Evolutionary conservation across 192 early-diverging fungal species (phyloP).

Genomic region (Backusella liffmaniae): DNA sequence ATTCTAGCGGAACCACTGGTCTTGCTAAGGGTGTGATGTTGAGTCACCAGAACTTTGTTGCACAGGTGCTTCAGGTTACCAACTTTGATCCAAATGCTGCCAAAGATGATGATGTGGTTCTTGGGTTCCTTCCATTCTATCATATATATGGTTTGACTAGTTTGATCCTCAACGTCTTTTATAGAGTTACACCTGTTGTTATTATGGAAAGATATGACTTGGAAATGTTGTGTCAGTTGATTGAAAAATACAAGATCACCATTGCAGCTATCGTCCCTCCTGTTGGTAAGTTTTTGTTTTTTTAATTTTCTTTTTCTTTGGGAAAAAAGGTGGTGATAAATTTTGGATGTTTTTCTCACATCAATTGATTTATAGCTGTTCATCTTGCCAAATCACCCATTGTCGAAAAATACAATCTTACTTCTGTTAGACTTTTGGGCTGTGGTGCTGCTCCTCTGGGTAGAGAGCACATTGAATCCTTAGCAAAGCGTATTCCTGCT

Average conservation of each 20-base stretch:
- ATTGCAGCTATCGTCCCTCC: slow-evolving; percentile 67
- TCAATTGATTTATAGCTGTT: slow-evolving; percentile 36
- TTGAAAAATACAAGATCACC: slow-evolving; percentile 72
- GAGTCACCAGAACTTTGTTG: slow-evolving; percentile 34
- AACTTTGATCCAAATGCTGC: slow-evolving; percentile 37
- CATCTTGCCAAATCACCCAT: slow-evolving; percentile 74
- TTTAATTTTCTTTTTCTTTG: neutral
- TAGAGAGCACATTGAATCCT: slow-evolving; percentile 59
- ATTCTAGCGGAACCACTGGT: slow-evolving; percentile 35
- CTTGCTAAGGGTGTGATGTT: slow-evolving; percentile 35
- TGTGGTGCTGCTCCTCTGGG: slow-evolving; percentile 85
- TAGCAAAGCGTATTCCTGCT: slow-evolving; percentile 42
- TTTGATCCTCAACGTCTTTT: slow-evolving; percentile 31
- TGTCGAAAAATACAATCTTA: slow-evolving; percentile 70
- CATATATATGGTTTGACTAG: slow-evolving; percentile 53
- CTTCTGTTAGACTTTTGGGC: slow-evolving; percentile 56
- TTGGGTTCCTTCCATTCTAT: slow-evolving; percentile 74
- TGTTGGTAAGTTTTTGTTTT: slow-evolving; percentile 10
- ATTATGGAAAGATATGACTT: slow-evolving; percentile 80
- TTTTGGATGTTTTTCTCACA: neutral
- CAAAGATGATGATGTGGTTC: slow-evolving; percentile 12
- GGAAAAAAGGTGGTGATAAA: neutral
- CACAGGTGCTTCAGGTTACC: slow-evolving; percentile 67
- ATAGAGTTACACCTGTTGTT: slow-evolving; percentile 57
- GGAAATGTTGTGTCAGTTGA: slow-evolving; percentile 53